Conservation (phyloP, 176 grass and related monocot species). For the Oryza meridionalis region DNA sequence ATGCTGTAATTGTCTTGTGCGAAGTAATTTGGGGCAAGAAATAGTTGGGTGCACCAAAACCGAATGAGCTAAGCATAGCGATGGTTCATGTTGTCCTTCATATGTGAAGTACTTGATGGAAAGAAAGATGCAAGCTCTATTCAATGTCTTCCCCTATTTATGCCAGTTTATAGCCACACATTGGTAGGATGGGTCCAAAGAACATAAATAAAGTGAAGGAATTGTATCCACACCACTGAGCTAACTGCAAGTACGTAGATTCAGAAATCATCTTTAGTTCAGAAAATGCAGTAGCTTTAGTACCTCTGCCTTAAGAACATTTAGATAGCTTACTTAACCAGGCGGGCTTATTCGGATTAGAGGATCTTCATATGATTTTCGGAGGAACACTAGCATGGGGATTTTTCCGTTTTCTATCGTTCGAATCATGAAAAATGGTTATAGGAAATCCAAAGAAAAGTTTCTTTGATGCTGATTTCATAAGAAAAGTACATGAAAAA, state of each 20-base stretch:
- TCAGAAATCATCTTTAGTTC: not conserved
- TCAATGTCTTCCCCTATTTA: not conserved
- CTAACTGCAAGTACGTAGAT: not conserved
- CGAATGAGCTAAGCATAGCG: conserved; percentile 11
- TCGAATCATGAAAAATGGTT: too few relatives aligned
- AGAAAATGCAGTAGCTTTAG: not conserved
- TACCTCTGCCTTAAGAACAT: not conserved
- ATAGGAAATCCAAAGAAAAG: too few relatives aligned
- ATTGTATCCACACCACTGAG: not conserved
- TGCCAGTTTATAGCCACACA: conserved; percentile 10
- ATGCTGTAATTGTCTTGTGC: not conserved
- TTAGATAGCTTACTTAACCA: not conserved
- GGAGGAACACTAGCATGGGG: too few relatives aligned
- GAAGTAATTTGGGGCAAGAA: conserved; percentile 7
- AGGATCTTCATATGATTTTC: too few relatives aligned
- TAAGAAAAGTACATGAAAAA: too few relatives aligned
- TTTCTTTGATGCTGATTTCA: too few relatives aligned
- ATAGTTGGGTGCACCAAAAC: conserved; percentile 35
- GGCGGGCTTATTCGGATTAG: not conserved
- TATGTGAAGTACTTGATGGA: not conserved
- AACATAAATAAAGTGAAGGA: not conserved
- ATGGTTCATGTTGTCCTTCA: conserved; percentile 24
- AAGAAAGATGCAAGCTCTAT: conserved; percentile 18
- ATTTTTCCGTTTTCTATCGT: too few relatives aligned
- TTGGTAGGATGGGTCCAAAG: conserved; percentile 14